Evolutionary conservation across 2,329 filamentous ascomycete genomes (phyloP), one percentile per base, ranked within the genome.

Genomic region (Xylaria multiplex): DNA sequence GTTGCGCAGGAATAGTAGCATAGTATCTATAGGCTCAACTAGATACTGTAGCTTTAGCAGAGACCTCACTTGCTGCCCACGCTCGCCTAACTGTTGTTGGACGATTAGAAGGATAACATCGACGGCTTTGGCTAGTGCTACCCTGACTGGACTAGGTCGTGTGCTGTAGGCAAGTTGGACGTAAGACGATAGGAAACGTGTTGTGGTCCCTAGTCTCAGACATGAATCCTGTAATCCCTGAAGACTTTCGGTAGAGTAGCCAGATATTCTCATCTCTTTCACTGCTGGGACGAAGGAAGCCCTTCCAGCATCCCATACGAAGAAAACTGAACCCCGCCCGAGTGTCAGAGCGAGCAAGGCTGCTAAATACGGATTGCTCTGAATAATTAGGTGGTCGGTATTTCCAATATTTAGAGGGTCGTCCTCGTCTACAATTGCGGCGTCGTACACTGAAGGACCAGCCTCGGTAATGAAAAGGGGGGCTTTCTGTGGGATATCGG

Each of bases 251-350:
- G 83, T 78, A 0, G 90, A 83, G 71, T 87, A 86, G 5, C 88
- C 87, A 0, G 86, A 84, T 48, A 88, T 81, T 54, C 86, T 82
- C 66, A 87, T 80, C 6, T 79, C 76, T 0, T 81, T 72, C 0
- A 85, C 71, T 1, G 79, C 77, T 9, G 84, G 81, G 16, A 79
- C 76, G 71, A 94, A 93, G 0, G 79, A 80, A 27, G 78, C 79
- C 32, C 82, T 81, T 2, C 81, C 80, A 2, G 81, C 75, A 57
- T 89, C 81, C 83, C 87, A 93, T 0, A 78, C 74, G 76, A 93
- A 96, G 40, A 96, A 84, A 1, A 91, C 82, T 0, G 92, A 94
- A 45, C 88, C 89, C 54, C 91, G 84, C 0, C 92, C 92, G 6
- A 93, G 84, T 0, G 88, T 87, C 1, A 95, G 80, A 13, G 88